phyloP scores from a whole-genome alignment of 257 asterid genomes.

The Gentiana straminea region DNA sequence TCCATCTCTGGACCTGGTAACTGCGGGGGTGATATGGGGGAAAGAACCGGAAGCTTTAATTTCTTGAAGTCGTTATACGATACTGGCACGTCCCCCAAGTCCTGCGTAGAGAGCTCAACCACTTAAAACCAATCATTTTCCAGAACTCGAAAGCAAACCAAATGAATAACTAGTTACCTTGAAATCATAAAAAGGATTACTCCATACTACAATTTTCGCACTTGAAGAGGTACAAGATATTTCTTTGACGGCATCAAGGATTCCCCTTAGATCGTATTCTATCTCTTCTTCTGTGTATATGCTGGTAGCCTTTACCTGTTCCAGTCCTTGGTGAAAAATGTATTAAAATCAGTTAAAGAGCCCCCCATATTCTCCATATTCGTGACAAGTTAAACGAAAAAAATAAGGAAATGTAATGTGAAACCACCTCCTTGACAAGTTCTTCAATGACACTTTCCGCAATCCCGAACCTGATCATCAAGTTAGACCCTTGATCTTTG shows the following conservation, averaged over 20 bases:
- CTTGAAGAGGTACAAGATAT: conserved; percentile 19
- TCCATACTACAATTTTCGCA: conserved; percentile 45
- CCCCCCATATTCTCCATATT: conserved; percentile 15
- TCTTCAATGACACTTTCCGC: conserved; percentile 53
- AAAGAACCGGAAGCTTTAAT: conserved; percentile 36
- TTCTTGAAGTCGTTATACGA: conserved; percentile 54
- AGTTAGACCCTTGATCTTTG: conserved; percentile 61
- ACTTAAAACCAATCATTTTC: background rate
- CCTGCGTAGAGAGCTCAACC: conserved; percentile 18
- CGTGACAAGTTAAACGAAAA: conserved; percentile 20
- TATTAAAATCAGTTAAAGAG: conserved; percentile 27
- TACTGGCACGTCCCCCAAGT: conserved; percentile 48
- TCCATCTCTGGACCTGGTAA: conserved; percentile 28
- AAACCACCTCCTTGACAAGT: conserved; percentile 55
- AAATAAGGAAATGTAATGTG: conserved; percentile 22
- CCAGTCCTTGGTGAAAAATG: conserved; percentile 31
- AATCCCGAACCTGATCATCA: conserved; percentile 72
- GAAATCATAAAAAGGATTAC: conserved; percentile 51
- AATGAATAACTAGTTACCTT: conserved; percentile 27
- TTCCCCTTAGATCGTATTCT: conserved; percentile 47
- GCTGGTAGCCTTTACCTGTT: conserved; percentile 65
- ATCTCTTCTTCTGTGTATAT: conserved; percentile 77
- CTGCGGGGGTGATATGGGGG: conserved; percentile 36
- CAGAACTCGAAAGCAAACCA: background rate
- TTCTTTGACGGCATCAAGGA: conserved; percentile 46